Conservation (phyloP, 2,329 filamentous ascomycete genomes). For the Ascosphaera acerosa region DNA sequence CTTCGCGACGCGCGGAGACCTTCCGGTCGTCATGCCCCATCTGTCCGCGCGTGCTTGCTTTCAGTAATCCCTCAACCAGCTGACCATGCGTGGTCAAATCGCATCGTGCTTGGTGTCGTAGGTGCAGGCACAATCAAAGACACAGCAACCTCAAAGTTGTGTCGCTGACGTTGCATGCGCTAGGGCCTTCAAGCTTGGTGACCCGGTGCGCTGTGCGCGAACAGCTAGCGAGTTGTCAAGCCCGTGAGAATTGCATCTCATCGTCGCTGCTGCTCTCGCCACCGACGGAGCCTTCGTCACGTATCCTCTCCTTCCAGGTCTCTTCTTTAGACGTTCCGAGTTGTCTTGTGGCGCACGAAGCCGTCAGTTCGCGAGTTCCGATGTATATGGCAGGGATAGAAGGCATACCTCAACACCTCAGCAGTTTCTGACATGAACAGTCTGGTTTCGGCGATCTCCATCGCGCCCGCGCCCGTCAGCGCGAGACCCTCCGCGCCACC, state of each 20-base stretch:
- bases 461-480: conserved; percentile 60
- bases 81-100: too few species aligned
- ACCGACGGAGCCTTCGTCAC: conserved; percentile 33
- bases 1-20: too few species aligned
- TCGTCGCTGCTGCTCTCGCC: conserved; percentile 36
- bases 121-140: too few species aligned
- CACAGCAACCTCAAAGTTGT: too few species aligned
- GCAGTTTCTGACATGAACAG: conserved; percentile 67
- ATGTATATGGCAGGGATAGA: background rate
- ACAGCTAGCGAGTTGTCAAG: too few species aligned
- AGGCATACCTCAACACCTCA: conserved; percentile 42
- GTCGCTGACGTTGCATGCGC: too few species aligned
- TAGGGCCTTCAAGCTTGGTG: too few species aligned
- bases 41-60: too few species aligned
- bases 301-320: conserved; percentile 48
- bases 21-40: too few species aligned
- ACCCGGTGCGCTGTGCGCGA: too few species aligned
- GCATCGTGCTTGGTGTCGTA: too few species aligned
- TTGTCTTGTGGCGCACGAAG: conserved; percentile 25
- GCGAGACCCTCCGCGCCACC: conserved; percentile 46
- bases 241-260: conserved; percentile 28
- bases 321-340: conserved; percentile 62
- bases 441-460: conserved; percentile 75
- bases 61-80: too few species aligned
- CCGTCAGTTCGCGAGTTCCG: conserved; percentile 1